Conservation (phyloP, 2,329 filamentous ascomycete species). For the Scytalidium lignicola region DNA sequence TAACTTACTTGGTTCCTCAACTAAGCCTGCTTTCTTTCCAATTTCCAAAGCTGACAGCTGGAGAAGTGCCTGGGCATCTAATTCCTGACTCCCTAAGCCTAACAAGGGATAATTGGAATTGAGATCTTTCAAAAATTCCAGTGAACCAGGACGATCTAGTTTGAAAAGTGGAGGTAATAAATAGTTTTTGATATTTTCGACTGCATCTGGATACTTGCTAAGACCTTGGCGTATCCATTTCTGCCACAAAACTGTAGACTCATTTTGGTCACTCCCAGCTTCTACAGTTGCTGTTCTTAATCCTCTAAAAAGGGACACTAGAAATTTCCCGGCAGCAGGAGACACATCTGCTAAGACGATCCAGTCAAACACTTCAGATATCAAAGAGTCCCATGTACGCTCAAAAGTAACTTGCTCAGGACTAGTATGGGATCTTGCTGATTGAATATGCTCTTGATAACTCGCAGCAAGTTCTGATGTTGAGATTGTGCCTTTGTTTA, state of each 20-base stretch:
- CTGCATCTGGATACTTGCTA: conserved; percentile 40
- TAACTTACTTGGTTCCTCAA: conserved; percentile 58
- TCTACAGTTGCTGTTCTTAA: conserved; percentile 26
- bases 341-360: conserved; percentile 53
- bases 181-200: conserved; percentile 61
- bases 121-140: conserved; percentile 53
- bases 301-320: conserved; percentile 50
- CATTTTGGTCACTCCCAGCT: conserved; percentile 32
- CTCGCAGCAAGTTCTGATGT: conserved; percentile 15
- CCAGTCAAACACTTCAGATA: conserved; percentile 47
- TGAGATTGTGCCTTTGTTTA: conserved; percentile 54
- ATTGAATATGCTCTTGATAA: conserved; percentile 5
- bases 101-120: conserved; percentile 45
- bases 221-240: conserved; percentile 50
- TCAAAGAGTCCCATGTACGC: conserved; percentile 45
- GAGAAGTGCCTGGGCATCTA: conserved; percentile 51
- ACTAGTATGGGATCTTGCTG: neutral
- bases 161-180: conserved; percentile 60
- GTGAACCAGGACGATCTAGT: conserved; percentile 45
- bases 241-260: conserved; percentile 40
- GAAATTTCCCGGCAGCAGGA: conserved; percentile 55
- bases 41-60: conserved; percentile 64
- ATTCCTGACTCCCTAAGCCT: conserved; percentile 38
- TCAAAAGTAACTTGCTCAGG: conserved; percentile 30
- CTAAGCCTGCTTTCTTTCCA: conserved; percentile 64